Evolutionary conservation across 371 early-diverging fungal species (phyloP).

Genomic region (Thermomucor indicae-seudaticae): DNA sequence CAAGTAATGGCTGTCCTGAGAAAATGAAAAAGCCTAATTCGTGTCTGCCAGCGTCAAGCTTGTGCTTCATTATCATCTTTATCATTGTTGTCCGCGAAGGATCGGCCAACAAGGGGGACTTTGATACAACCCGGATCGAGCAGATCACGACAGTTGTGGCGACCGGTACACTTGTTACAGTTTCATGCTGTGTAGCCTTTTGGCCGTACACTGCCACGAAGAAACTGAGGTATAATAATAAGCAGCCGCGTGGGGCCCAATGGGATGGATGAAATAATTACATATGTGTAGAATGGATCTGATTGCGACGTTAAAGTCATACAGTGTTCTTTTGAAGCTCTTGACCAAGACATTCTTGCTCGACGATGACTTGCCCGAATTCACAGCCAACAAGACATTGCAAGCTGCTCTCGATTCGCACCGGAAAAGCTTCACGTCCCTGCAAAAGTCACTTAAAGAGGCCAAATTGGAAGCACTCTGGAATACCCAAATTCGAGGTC

Average conservation of each 20-base stretch:
- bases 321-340: conserved; percentile 49
- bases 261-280: neutral
- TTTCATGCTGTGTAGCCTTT: conserved; percentile 48
- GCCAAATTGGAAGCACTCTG: conserved; percentile 59
- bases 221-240: conserved; percentile 40
- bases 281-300: conserved; percentile 44
- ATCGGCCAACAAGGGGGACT: conserved; percentile 45
- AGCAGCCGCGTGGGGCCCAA: neutral
- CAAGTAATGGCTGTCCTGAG: conserved; percentile 4
- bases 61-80: conserved; percentile 58
- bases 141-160: conserved; percentile 54
- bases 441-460: conserved; percentile 59
- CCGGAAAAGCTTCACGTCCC: conserved; percentile 57
- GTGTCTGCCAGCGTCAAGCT: conserved; percentile 46
- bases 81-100: conserved; percentile 50
- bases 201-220: conserved; percentile 63
- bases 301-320: conserved; percentile 51
- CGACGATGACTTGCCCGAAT: conserved; percentile 55
- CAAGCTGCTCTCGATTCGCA: conserved; percentile 60
- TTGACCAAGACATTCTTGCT: conserved; percentile 67
- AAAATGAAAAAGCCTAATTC: neutral
- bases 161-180: conserved; percentile 53
- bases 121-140: conserved; percentile 49
- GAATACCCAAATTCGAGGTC: conserved; percentile 45
- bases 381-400: conserved; percentile 42